Evolutionary conservation across 768 basidiomycete genomes (phyloP), one percentile per base, ranked within the genome.

Genomic region (Boletus tomentosulus): DNA sequence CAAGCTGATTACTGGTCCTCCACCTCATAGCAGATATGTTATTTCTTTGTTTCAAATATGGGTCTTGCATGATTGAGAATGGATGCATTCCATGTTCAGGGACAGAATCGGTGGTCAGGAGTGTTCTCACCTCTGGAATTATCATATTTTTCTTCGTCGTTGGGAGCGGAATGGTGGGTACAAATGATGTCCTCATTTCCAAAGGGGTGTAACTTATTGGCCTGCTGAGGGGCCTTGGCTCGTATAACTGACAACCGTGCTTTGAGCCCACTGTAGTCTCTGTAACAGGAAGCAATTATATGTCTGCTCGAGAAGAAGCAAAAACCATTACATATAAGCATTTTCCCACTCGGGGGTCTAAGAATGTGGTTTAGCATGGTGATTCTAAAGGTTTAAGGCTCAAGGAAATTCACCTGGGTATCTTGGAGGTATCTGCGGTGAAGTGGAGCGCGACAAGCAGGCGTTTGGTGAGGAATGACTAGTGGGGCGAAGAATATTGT

Each of bases 211-310:
- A 50, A 53, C 11, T 50, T 34, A 19, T 62, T 54, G 10, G 64
- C 35, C 50, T 72, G 70, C 0, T 67, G 69, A 7, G 55, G 13
- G 13, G 30, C 19, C 16, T 48, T 48, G 51, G 70, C 72, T 33
- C 77, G 77, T 51, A 89, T 81, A 2, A 76, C 76, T 13, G 74
- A 73, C 24, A 91, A 84, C 13, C 76, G 74, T 57, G 81, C 85
- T 69, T 90, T 90, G 15, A 92, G 78, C 9, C 77, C 80, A 2
- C 78, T 78, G 62, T 91, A 92, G 65, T 91, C 82, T 64, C 89
- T 91, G 58, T 34, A 35, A 31, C 16, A 28, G 41, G 43, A 46
- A 43, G 24, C 3, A 42, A 52, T 30, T 10, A 22, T 25, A 44
- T 28, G 35, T 44, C 48, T 19, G 11, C 4, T 22, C 6, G 15